These are phyloP conservation scores for Urtica urens DNA, from an alignment of 306 rosid species.

Conservation along the genomic window DNA sequence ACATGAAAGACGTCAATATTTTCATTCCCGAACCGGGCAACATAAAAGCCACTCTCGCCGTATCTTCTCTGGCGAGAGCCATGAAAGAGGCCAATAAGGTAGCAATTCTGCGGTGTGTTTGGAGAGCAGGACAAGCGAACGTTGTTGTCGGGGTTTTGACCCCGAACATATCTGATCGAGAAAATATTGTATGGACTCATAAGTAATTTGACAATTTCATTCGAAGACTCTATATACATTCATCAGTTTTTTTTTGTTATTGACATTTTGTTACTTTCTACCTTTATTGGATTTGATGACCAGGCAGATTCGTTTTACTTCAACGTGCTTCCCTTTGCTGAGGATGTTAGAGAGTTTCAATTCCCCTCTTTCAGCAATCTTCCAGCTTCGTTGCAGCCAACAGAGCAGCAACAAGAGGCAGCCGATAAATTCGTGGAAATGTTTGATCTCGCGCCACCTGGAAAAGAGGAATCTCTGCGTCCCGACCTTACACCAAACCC, in stretches of 20 bases:
- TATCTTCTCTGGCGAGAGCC: constrained; percentile 84
- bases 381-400: constrained; percentile 57
- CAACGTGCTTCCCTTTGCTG: constrained; percentile 74
- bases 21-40: constrained; percentile 72
- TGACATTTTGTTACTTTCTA: neutral
- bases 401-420: constrained; percentile 64
- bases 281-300: constrained; percentile 17
- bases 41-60: constrained; percentile 45
- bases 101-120: constrained; percentile 77
- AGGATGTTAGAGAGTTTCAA: constrained; percentile 87
- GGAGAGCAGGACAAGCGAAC: constrained; percentile 75
- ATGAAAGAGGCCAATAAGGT: constrained; percentile 81
- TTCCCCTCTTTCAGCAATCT: constrained; percentile 62
- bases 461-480: constrained; percentile 48
- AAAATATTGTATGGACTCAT: constrained; percentile 52
- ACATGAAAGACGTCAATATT: constrained; percentile 73
- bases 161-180: constrained; percentile 53
- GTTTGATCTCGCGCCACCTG: constrained; percentile 70
- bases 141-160: constrained; percentile 69
- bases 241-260: neutral
- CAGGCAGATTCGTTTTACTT: constrained; percentile 89
- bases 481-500: constrained; percentile 84
- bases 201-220: constrained; percentile 17
- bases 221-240: neutral
- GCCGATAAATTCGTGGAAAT: constrained; percentile 53